A percentile compares a stretch with the other conserved stretches of the same genome.
phyloP scores from a whole-genome alignment of 2,329 filamentous ascomycete species.

The Colletotrichum sp. region DNA sequence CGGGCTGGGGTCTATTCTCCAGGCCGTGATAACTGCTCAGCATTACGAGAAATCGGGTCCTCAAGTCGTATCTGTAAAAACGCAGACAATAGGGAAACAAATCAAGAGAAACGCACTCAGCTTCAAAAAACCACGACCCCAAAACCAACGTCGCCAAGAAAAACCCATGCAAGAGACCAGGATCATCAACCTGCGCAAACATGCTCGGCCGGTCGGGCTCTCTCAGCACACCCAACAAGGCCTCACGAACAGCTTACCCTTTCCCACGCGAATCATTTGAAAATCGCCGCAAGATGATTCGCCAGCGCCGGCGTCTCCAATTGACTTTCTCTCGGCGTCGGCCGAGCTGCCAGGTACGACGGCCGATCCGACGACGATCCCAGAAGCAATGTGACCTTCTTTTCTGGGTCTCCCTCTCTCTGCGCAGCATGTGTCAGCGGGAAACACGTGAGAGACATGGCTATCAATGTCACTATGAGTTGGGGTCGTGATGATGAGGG shows the following conservation, averaged over 20 bases:
- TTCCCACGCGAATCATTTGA: neutral
- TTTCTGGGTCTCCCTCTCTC: neutral
- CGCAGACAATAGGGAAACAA: neutral
- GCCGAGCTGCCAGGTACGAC: neutral
- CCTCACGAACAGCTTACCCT: neutral
- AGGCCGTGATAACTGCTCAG: neutral
- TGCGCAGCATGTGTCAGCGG: neutral
- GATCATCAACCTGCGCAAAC: conserved; percentile 11
- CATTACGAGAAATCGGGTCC: neutral
- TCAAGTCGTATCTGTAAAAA: neutral
- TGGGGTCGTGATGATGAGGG: neutral
- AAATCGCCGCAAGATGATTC: neutral
- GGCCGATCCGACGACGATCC: conserved; percentile 4
- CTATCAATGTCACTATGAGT: neutral
- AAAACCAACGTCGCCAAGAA: neutral
- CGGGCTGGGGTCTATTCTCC: neutral
- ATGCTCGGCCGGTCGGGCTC: neutral
- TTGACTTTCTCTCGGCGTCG: neutral
- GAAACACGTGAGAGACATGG: neutral
- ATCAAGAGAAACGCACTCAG: neutral
- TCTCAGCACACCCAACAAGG: neutral
- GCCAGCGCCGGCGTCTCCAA: neutral
- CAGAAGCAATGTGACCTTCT: conserved; percentile 10
- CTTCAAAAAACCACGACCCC: neutral
- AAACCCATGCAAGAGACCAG: neutral